Evolutionary conservation across 305 asterid species (phyloP).

Genomic region (Plantago rigida): DNA sequence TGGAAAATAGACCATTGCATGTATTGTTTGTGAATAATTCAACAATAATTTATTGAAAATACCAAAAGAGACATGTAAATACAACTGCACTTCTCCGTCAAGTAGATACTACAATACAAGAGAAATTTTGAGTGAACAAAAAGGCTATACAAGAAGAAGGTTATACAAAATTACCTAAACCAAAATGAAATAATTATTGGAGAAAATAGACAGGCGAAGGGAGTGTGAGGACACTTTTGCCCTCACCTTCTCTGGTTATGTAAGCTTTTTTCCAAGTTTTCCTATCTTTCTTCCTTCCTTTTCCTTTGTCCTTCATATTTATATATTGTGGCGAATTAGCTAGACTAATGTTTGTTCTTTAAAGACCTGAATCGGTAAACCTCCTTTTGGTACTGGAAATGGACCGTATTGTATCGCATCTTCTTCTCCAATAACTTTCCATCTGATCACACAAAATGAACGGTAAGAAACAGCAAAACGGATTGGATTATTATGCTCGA

Average conservation of each 20-base stretch:
- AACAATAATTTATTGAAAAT: not conserved
- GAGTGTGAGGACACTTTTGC: conserved; percentile 13
- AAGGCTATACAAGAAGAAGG: not conserved
- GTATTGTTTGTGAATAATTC: no score
- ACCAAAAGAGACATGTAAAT: not conserved
- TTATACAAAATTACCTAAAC: not conserved
- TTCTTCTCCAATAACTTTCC: conserved; percentile 47
- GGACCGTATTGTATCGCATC: conserved; percentile 59
- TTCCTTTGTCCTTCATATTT: not conserved
- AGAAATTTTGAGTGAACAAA: not conserved
- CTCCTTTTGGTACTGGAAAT: conserved; percentile 60
- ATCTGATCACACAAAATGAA: conserved; percentile 30
- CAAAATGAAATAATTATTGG: not conserved
- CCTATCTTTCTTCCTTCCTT: not conserved
- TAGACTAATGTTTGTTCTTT: not conserved
- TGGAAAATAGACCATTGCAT: not conserved
- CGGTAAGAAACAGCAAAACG: not conserved
- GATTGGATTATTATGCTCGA: no score
- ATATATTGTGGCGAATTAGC: not conserved
- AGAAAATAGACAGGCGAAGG: not conserved
- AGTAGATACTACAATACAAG: not conserved
- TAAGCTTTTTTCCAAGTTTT: not conserved
- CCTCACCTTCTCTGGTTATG: conserved; percentile 3
- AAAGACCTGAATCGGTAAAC: conserved; percentile 43
- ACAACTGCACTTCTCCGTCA: conserved; percentile 17